phyloP scores from a whole-genome alignment of 2,329 filamentous ascomycete genomes.

The Annulohypoxylon truncatum region DNA sequence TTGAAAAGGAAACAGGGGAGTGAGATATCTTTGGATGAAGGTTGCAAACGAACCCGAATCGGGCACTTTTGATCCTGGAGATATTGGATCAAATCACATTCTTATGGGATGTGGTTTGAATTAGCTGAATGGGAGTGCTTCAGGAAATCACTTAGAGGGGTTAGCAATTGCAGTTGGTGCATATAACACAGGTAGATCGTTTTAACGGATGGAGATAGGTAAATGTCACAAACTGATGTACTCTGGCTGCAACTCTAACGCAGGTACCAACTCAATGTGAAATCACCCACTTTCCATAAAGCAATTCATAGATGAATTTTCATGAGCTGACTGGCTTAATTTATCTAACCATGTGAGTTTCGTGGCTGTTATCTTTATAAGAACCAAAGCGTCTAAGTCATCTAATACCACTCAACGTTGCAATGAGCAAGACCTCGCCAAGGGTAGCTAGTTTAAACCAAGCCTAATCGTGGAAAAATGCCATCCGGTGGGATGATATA shows the following conservation, averaged over 20 bases:
- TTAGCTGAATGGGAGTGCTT: no score
- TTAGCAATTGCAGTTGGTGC: no score
- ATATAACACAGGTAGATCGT: no score
- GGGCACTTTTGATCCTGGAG: not conserved
- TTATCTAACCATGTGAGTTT: not conserved
- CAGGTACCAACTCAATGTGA: no score
- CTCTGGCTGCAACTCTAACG: no score
- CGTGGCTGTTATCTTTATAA: not conserved
- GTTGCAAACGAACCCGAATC: not conserved
- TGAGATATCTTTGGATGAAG: not conserved
- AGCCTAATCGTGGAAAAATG: constrained; percentile 39
- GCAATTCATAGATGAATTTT: not conserved
- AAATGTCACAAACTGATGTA: no score
- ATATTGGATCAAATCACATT: no score
- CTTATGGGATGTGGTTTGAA: no score
- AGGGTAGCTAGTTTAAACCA: constrained; percentile 1
- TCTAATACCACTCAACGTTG: not conserved
- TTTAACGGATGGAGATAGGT: no score
- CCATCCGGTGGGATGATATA: constrained; percentile 32
- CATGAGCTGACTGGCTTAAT: not conserved
- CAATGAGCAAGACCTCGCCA: not conserved
- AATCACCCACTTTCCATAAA: no score
- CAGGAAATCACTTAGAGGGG: no score
- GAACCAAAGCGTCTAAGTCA: not conserved
- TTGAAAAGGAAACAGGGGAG: not conserved